A percentile compares a stretch with the other conserved stretches of the same genome.
These are phyloP conservation scores for Gossypium thurberi DNA, from an alignment of 345 rosid genomes.

Conservation along the genomic window DNA sequence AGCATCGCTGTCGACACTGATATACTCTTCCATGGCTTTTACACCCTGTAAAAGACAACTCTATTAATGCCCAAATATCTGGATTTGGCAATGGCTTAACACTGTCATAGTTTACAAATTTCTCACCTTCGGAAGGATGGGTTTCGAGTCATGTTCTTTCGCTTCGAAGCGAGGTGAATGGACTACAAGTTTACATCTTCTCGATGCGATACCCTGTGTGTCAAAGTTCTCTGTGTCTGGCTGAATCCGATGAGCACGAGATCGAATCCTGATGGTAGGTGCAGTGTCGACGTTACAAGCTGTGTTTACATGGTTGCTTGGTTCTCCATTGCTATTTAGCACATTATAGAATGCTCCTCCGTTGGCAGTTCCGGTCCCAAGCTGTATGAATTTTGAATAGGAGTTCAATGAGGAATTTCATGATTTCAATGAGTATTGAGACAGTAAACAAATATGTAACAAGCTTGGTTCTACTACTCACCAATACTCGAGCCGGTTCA, in stretches of 20 bases:
- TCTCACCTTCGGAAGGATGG: constrained; percentile 10
- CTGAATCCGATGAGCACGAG: constrained; percentile 29
- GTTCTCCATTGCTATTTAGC: background rate
- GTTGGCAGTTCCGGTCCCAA: constrained; percentile 3
- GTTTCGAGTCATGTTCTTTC: constrained; percentile 23
- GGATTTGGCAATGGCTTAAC: constrained; percentile 3
- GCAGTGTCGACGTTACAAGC: constrained; percentile 12
- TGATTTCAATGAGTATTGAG: background rate
- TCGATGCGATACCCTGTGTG: constrained; percentile 46
- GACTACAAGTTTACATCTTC: constrained; percentile 35
- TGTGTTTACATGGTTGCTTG: constrained; percentile 4
- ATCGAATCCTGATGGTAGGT: constrained; percentile 34
- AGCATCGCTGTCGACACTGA: constrained; percentile 1
- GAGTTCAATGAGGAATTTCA: background rate
- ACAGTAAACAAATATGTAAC: background rate
- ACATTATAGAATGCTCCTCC: constrained; percentile 7
- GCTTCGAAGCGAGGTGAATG: background rate
- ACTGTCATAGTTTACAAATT: constrained; percentile 6
- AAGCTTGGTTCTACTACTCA: constrained; percentile 25
- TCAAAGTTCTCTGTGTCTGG: background rate
- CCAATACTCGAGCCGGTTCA: constrained; percentile 14
- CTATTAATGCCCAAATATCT: constrained; percentile 11
- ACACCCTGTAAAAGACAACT: constrained; percentile 27
- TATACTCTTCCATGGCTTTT: constrained; percentile 10
- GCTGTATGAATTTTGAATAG: constrained; percentile 10